Conservation (phyloP, 2,329 filamentous ascomycete species). For the Arthrinium puccinioides region DNA sequence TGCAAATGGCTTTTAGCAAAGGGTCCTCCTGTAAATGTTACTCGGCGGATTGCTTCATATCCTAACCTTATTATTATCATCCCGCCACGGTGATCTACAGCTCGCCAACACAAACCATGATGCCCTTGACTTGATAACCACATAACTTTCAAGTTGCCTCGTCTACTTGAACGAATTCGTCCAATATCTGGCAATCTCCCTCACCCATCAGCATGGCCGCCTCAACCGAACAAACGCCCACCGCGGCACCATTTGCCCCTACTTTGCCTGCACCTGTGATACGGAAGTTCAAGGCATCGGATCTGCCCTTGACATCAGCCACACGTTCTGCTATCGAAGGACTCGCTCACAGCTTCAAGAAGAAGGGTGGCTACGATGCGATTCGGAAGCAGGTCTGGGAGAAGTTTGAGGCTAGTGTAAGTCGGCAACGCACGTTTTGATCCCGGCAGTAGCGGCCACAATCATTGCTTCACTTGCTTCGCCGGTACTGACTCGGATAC, state of each 20-base stretch:
- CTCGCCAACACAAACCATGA: too few species aligned
- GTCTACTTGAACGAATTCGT: too few species aligned
- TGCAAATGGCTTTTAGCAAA: too few species aligned
- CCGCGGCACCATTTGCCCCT: slow-evolving; percentile 10
- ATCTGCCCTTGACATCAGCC: slow-evolving; percentile 66
- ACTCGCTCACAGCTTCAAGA: slow-evolving; percentile 76
- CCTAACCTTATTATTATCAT: too few species aligned
- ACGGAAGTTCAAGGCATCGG: slow-evolving; percentile 62
- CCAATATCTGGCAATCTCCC: too few species aligned
- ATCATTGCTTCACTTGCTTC: too few species aligned
- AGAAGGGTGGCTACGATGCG: slow-evolving; percentile 75
- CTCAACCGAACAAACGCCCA: slow-evolving; percentile 18
- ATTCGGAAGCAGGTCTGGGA: slow-evolving; percentile 73
- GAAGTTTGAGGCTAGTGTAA: slow-evolving; percentile 63
- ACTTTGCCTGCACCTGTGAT: slow-evolving; percentile 7
- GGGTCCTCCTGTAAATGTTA: too few species aligned
- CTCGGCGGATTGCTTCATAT: too few species aligned
- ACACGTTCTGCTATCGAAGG: slow-evolving; percentile 67
- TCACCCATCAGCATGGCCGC: slow-evolving; percentile 6
- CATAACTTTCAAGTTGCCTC: too few species aligned
- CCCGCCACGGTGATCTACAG: too few species aligned
- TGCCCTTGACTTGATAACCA: too few species aligned
- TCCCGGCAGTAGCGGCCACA: too few species aligned
- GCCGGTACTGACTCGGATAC: slow-evolving; percentile 8
- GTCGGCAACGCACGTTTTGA: slow-evolving; percentile 16